Base-by-base conservation (phyloP, 805 yeast species). In the Cyberlindnera euphorbiae region DNA sequence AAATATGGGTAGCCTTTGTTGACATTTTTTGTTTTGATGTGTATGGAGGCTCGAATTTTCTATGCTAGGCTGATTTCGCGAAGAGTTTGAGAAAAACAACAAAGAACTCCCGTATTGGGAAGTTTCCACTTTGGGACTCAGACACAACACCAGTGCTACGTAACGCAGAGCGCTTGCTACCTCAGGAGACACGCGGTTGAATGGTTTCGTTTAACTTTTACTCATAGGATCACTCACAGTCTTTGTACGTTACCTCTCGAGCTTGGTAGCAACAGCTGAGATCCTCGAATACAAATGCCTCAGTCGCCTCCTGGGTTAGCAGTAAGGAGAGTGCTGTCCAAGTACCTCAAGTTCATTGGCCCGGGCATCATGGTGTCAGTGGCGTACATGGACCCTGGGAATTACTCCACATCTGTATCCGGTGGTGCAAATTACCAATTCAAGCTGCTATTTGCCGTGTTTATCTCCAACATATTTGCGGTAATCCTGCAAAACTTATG, bases 321-420 rank as follows among this genome's bases (percentile, higher is more conserved):
- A 11, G 21, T 32, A n/a, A 28, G 32, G 33, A 28, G n/a, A 15
- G 28, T 35, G 16, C 13, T 26, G 11, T 8, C 56, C 35, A 81
- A 79, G 54, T 73, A 79, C 45, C 48, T 68, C 26, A 63, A 67
- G 35, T 83, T 83, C 55, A 59, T 84, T 4, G 94, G 94, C 0
- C 94, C 93, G 0, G 94, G 94, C 0, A 67, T 83, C 26, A 71
- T 82, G 73, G 82, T 84, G 17, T 73, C 85, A 4, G 88, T 84
- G 34, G 85, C 88, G 2, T 84, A 84, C 52, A 78, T 84, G 71
- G 94, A 84, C 53, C 93, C 93, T 2, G 94, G 94, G 1, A 84
- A 84, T 58, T 84, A 83, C 60, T 78, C 88, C 31, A 82, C 90
- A 0, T 81, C 89, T 1, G 89, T 84, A 3, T 73, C 84, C 4